Base-by-base conservation (phyloP, 305 asterid species). In the Rubia tinctorum region DNA sequence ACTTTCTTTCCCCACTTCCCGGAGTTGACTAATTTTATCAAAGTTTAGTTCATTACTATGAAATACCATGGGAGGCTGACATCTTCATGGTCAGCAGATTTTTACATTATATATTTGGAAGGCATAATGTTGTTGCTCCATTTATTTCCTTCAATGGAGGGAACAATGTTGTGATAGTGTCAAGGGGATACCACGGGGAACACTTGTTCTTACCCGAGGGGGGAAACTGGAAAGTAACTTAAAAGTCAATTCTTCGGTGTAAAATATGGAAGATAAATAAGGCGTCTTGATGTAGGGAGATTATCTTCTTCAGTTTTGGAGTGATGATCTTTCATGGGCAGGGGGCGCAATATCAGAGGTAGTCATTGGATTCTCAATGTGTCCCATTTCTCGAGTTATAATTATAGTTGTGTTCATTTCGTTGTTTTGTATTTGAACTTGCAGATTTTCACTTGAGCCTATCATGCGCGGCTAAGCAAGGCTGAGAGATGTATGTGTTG, bases 1-100 rank as follows among this genome's bases (percentile, higher is more conserved):
- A 81, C 76, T 82, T 81, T 68, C 68, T 68, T 6, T 65, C 71
- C 75, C 83, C 82, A 5, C 82, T 79, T 76, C 62, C 71, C 10
- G 83, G 77, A 39, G 39, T 74, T 65, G 79, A 69, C 75, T 78
- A 77, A 76, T 70, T 70, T 12, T 45, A 51, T 66, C 6, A 0
- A 73, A 49, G 63, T 17, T 15, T 42, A 10, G 66, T 63, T 61
- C 56, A 62, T 30, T 43, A 40, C 11, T 39, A 7, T 39, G 20
- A 51, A 69, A 37, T 34, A 62, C 65, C 18, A 69, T 7, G 12
- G 42, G 27, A 34, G 76, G 47, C 47, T 15, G 55, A 17, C 58
- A 17, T 53, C 66, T 22, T 25, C 56, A 37, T 51, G 51, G 43
- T 40, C 63, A 30, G 66, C 42, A 20, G 64, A 42, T 14, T 20